Conservation (phyloP, 2,329 filamentous ascomycete genomes). For the Verticillium isaacii region DNA sequence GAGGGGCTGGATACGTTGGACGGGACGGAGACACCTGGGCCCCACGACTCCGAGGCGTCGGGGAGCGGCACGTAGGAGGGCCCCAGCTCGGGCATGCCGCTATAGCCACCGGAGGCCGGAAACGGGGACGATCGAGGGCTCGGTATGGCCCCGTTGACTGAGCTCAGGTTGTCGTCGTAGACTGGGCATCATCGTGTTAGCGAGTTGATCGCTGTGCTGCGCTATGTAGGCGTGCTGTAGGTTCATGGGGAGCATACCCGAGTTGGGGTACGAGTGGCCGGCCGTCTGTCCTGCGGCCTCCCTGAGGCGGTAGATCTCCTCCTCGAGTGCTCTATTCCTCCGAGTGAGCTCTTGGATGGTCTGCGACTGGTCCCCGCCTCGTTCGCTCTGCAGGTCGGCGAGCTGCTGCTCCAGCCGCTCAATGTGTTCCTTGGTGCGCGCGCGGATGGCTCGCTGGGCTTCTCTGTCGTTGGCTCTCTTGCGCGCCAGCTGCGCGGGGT, state of each 20-base stretch:
- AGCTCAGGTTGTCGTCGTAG: slow-evolving; percentile 36
- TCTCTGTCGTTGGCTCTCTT: slow-evolving; percentile 91
- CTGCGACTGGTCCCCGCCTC: slow-evolving; percentile 43
- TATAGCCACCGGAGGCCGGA: slow-evolving; percentile 35
- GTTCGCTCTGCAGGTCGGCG: slow-evolving; percentile 57
- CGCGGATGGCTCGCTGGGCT: slow-evolving; percentile 81
- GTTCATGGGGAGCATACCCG: background rate
- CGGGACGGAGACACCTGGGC: slow-evolving; percentile 36
- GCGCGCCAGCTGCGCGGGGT: slow-evolving; percentile 80
- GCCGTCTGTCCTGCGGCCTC: slow-evolving; percentile 39
- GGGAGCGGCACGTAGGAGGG: slow-evolving; percentile 33
- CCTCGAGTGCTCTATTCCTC: slow-evolving; percentile 49
- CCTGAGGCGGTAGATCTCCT: slow-evolving; percentile 42
- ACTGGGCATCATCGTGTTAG: slow-evolving; percentile 18
- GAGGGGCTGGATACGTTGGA: slow-evolving; percentile 48
- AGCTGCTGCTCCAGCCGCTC: slow-evolving; percentile 72
- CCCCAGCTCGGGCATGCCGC: slow-evolving; percentile 34
- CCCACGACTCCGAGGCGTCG: slow-evolving; percentile 42
- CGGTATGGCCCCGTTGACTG: slow-evolving; percentile 31
- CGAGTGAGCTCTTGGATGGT: slow-evolving; percentile 47
- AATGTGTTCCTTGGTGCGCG: slow-evolving; percentile 82
- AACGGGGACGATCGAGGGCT: slow-evolving; percentile 42
- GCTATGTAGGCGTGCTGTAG: background rate
- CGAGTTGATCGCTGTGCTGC: background rate
- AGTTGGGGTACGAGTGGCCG: slow-evolving; percentile 28